These are phyloP conservation scores for Drechslera avenae DNA, from an alignment of 2,329 filamentous ascomycete genomes.

Conservation along the genomic window DNA sequence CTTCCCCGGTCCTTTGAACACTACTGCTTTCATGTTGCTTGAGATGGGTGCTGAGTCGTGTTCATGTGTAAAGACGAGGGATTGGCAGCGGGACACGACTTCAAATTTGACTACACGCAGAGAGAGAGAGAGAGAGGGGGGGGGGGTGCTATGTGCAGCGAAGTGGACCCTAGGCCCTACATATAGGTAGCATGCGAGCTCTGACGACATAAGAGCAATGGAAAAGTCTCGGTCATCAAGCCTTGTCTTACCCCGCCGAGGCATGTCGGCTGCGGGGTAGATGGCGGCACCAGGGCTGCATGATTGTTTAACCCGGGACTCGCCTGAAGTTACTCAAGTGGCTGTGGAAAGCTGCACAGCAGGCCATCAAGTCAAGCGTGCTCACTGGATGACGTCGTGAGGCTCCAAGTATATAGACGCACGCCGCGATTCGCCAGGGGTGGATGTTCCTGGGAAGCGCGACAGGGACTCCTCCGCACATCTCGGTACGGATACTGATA, in stretches of 20 bases:
- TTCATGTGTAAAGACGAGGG: not conserved
- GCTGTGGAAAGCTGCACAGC: not conserved
- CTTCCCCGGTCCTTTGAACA: conserved; percentile 80
- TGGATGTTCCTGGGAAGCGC: not conserved
- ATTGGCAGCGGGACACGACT: not conserved
- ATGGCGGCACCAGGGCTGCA: conserved; percentile 13
- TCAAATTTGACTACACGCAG: not conserved
- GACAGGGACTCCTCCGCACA: conserved; percentile 4
- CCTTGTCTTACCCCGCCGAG: conserved; percentile 30
- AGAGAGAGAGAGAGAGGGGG: too few species aligned
- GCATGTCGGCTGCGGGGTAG: conserved; percentile 28
- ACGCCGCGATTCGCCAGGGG: conserved; percentile 2
- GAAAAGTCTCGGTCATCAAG: conserved; percentile 15
- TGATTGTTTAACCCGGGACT: not conserved
- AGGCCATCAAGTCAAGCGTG: not conserved
- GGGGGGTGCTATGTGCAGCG: not conserved
- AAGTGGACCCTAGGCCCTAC: conserved; percentile 12
- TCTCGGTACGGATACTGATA: not conserved
- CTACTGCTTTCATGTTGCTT: conserved; percentile 81
- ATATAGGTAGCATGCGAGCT: conserved; percentile 19
- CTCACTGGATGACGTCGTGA: not conserved
- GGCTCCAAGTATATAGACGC: not conserved
- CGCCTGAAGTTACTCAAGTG: not conserved
- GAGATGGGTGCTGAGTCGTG: not conserved
- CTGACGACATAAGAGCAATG: conserved; percentile 15